Evolutionary conservation across 1,284 basidiomycete genomes (phyloP), one percentile per base, ranked within the genome.

Genomic region (Irpex lacteus): DNA sequence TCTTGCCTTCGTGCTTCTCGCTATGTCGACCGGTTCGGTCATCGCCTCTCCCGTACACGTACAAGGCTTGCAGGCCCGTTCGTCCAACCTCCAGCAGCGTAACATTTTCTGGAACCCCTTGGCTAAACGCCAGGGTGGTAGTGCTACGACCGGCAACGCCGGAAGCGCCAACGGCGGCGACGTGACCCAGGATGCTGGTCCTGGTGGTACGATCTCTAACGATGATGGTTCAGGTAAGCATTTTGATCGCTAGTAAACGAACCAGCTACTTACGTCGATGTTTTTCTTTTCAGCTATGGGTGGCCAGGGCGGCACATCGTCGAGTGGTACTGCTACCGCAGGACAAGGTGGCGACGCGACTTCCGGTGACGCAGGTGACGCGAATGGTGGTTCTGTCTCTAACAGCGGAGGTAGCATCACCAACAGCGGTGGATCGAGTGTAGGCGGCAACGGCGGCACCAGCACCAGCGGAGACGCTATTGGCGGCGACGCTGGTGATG

Each of bases 371-470:
- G 8, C 60, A 19, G 60, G 60, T 8, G n/a, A 32, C 18, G 32
- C 53, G 26, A n/a, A 26, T 18, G 60, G 60, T 9, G 60, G 60
- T 4, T n/a, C n/a, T 9, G 53, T 56, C n/a, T 13, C 52, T 7
- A 61, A 61, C 53, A 21, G 18, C 15, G 60, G 19, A 4, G 60
- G 60, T 5, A 44, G 32, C 7, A 47, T 61, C 11, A 61, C 32
- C 5, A 61, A 61, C 53, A 54, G 34, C 26, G 60, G 60, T 26
- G 60, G 53, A 19, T 55, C 60, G 8, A 61, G 53, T 26, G 21
- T 49, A 21, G 60, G 60, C 32, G 60, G 53, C 19, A 19, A 15
- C 6, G 60, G 60, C 7, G 60, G 60, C 7, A 56, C 53, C 5
- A 61, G 60, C 60, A 55, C 50, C 4, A 40, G 18, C 21, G 60